A percentile compares a stretch with the other conserved stretches of the same genome.
phyloP scores from a whole-genome alignment of 495 filamentous ascomycete species.

The Tuber microsphaerosporum region DNA sequence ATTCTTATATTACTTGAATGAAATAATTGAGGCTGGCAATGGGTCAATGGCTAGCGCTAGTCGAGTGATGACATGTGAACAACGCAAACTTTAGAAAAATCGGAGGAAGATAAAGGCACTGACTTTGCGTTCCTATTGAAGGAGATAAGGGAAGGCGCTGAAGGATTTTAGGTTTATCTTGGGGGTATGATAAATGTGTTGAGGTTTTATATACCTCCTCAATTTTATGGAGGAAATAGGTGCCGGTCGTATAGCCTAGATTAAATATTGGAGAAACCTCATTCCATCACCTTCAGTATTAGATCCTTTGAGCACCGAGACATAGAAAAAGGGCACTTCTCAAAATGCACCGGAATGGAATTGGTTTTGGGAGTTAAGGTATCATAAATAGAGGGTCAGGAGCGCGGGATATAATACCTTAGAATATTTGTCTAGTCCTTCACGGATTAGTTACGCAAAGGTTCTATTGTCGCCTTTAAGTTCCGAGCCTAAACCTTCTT shows the following conservation, averaged over 20 bases:
- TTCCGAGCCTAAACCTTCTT: background rate
- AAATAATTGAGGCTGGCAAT: background rate
- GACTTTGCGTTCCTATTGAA: background rate
- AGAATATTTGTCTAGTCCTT: background rate
- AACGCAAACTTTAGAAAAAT: background rate
- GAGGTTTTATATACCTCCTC: background rate
- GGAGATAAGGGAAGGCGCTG: background rate
- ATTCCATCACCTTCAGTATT: background rate
- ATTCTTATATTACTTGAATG: too few species aligned
- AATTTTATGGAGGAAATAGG: background rate
- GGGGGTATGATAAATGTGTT: background rate
- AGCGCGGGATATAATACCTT: too few species aligned
- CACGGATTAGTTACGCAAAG: background rate
- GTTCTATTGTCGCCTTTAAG: background rate
- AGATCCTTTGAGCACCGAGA: too few species aligned
- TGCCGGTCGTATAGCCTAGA: background rate
- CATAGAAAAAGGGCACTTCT: background rate
- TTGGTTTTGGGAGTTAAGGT: background rate
- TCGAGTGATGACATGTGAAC: background rate
- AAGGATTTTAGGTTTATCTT: background rate
- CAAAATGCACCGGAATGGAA: background rate
- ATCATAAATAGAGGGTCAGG: background rate
- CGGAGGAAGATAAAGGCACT: background rate
- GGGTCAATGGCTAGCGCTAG: fast-evolving
- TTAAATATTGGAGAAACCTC: background rate